Percentiles rank a stretch among this genome's conserved stretches.
Conservation (phyloP, 1,284 basidiomycete species). For the Irpex sp. region DNA sequence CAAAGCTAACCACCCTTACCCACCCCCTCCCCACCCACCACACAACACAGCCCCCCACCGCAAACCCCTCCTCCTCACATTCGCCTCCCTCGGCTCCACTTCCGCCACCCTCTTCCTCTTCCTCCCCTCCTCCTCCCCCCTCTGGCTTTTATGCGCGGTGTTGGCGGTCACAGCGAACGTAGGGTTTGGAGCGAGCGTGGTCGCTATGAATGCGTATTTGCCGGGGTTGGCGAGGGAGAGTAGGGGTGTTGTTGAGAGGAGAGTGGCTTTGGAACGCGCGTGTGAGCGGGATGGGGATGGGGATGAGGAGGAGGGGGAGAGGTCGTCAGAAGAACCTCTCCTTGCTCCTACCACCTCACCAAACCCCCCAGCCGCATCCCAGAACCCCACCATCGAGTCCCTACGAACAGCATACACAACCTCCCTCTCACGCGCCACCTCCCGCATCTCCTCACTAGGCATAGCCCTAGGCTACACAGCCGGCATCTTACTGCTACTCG, state of each 20-base stretch:
- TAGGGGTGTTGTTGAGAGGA: conserved; percentile 45
- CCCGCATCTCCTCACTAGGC: conserved; percentile 77
- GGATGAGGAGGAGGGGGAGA: too few relatives aligned
- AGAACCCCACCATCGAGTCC: not conserved
- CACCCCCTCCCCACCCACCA: too few relatives aligned
- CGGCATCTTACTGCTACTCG: conserved; percentile 67
- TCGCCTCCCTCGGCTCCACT: conserved; percentile 68
- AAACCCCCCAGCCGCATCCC: not conserved
- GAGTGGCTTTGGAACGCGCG: not conserved
- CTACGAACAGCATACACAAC: conserved; percentile 20
- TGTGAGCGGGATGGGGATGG: too few relatives aligned
- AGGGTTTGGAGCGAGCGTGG: conserved; percentile 78
- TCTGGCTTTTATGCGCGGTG: conserved; percentile 71
- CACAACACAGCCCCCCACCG: conserved; percentile 69
- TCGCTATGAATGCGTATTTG: conserved; percentile 89
- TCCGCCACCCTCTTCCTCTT: conserved; percentile 69
- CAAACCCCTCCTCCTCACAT: conserved; percentile 72
- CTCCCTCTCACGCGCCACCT: conserved; percentile 65
- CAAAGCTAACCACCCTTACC: not conserved
- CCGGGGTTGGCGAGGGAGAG: conserved; percentile 70
- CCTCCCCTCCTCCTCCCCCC: conserved; percentile 61
- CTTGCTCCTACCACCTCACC: conserved; percentile 2
- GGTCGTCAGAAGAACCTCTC: not conserved
- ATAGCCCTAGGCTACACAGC: conserved; percentile 82
- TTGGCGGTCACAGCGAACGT: conserved; percentile 77